These are phyloP conservation scores for Scedosporium aurantiacum DNA, from an alignment of 2,329 filamentous ascomycete species.

Conservation along the genomic window DNA sequence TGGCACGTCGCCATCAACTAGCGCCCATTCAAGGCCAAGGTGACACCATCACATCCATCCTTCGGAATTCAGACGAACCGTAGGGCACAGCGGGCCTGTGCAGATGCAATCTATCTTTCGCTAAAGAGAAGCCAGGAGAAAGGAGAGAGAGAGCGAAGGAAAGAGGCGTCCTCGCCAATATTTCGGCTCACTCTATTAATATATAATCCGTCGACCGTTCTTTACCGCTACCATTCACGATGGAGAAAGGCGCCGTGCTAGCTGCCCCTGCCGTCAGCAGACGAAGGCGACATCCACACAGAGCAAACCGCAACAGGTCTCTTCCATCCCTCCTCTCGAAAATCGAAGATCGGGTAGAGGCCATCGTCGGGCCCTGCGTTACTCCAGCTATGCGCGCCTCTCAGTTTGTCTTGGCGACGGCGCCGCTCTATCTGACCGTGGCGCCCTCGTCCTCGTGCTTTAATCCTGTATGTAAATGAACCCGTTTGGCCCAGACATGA, in stretches of 20 bases:
- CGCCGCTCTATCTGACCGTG: background rate
- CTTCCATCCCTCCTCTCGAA: background rate
- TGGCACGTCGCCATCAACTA: background rate
- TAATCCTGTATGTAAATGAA: background rate
- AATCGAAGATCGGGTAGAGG: background rate
- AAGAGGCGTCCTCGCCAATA: background rate
- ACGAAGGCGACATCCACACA: background rate
- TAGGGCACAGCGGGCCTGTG: background rate
- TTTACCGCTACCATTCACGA: background rate
- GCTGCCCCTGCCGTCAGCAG: background rate
- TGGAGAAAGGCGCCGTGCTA: background rate
- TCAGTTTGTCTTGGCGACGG: background rate
- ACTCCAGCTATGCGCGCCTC: background rate
- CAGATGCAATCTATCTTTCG: background rate
- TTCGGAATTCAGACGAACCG: conserved; percentile 1
- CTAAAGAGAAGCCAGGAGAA: background rate
- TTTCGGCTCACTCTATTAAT: background rate
- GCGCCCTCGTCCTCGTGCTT: background rate
- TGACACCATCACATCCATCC: background rate
- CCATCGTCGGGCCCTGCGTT: background rate
- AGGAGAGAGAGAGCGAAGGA: background rate
- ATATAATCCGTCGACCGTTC: background rate
- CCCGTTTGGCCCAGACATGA: background rate
- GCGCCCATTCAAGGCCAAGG: background rate
- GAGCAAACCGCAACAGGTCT: background rate